Conservation (phyloP, 2,329 filamentous ascomycete genomes). For the Xylaria hypoxylon region DNA sequence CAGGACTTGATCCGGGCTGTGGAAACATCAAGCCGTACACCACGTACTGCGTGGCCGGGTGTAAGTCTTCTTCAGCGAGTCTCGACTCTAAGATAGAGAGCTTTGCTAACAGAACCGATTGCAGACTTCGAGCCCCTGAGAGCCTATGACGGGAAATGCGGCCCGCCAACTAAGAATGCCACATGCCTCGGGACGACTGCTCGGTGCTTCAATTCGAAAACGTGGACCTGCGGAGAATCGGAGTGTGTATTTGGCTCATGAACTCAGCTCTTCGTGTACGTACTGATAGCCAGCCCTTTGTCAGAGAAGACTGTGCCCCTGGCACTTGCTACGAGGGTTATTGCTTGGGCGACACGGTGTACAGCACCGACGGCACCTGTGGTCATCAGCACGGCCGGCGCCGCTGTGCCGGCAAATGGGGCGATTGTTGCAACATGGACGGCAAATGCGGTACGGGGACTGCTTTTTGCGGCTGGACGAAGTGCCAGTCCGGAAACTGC, state of each 20-base stretch:
- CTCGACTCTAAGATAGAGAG: not conserved
- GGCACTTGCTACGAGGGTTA: slow-evolving; percentile 10
- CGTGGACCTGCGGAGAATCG: slow-evolving; percentile 10
- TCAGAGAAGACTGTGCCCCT: slow-evolving; percentile 15
- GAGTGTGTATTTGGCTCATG: not conserved
- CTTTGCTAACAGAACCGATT: not conserved
- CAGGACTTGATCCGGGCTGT: slow-evolving; percentile 2
- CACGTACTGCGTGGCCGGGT: not conserved
- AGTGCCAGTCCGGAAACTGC: slow-evolving; percentile 10
- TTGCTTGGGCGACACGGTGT: slow-evolving; percentile 2
- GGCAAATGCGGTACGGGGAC: slow-evolving; percentile 8
- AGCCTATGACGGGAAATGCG: slow-evolving; percentile 9
- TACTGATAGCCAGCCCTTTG: not conserved
- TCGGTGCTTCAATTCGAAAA: slow-evolving; percentile 8
- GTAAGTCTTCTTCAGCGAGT: slow-evolving; percentile 11
- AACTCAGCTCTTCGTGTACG: not conserved
- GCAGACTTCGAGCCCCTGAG: slow-evolving; percentile 10
- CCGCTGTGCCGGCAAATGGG: slow-evolving; percentile 10
- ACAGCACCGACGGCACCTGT: slow-evolving; percentile 5
- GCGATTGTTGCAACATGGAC: slow-evolving; percentile 13
- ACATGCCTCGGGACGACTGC: not conserved
- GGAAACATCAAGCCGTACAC: slow-evolving; percentile 11
- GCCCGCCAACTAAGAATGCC: slow-evolving; percentile 17
- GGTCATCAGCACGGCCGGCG: slow-evolving; percentile 7
- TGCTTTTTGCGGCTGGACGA: slow-evolving; percentile 3